Evolutionary conservation across 164 flowering plant species (phyloP), one percentile per base, ranked within the genome.

Genomic region (Aristolochia californica): DNA sequence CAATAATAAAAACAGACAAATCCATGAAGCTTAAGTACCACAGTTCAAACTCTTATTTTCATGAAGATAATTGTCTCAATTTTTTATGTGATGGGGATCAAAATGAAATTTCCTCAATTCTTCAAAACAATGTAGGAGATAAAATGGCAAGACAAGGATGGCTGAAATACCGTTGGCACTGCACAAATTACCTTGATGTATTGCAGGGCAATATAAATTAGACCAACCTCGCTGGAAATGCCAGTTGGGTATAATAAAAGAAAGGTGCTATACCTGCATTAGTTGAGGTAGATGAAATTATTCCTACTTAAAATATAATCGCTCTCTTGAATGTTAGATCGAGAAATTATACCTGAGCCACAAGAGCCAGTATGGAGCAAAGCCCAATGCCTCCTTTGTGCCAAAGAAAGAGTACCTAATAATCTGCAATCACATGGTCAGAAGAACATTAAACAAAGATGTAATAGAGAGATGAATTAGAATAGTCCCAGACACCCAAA

Each of bases 401-500:
- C 99, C 97, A 74, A 89, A 93, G 80, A 89, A 93, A 30, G 88
- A 76, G 69, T 90, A 90, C 26, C 97, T 63, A 62, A 93, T 85
- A 51, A 87, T 83, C 89, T 85, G 81, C 63, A 66, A 49, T 45
- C 45, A 55, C 53, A 71, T 43, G 34, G 38, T 43, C 23, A 22
- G 54, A 52, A 34, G n/a, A 61, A 13, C 22, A 53, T 44, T 43
- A 21, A 20, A 2, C 22, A 16, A 20, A 45, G n/a, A n/a, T 26
- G 15, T 4, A 20, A 16, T 17, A 17, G 13, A 17, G 13, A 47
- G 10, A 47, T 20, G 50, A 47, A 47, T 5, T 47, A 14, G 13
- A 11, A 4, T 47, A 2, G 50, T 47, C 18, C 50, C 18, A 47
- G 5, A 47, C 18, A 47, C 20, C n/a, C 4, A 47, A 20, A 14